These are phyloP conservation scores for Draba incana DNA, from an alignment of 345 rosid species.

Conservation along the genomic window DNA sequence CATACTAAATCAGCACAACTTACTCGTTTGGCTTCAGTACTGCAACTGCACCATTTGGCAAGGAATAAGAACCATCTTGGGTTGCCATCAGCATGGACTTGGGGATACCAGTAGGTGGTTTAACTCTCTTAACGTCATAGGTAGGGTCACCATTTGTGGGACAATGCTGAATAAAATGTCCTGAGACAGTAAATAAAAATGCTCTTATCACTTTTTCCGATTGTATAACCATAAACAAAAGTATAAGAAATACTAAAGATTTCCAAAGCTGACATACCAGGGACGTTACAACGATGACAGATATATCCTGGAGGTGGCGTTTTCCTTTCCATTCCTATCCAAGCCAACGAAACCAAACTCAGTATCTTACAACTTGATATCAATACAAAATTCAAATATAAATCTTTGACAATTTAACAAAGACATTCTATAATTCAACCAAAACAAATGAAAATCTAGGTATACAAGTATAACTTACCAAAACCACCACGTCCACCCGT, in stretches of 20 bases:
- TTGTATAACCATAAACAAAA: background rate
- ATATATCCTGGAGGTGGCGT: constrained; percentile 96
- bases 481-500: constrained; percentile 98
- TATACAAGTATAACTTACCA: constrained; percentile 51
- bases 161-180: constrained; percentile 98
- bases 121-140: constrained; percentile 86
- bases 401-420: constrained; percentile 2
- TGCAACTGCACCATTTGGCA: constrained; percentile 97
- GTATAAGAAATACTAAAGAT: background rate
- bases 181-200: constrained; percentile 44
- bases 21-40: constrained; percentile 97
- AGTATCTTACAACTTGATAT: constrained; percentile 22
- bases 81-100: constrained; percentile 96
- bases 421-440: background rate
- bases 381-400: background rate
- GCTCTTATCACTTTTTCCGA: background rate
- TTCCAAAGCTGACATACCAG: constrained; percentile 62
- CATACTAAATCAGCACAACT: constrained; percentile 30
- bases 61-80: constrained; percentile 95
- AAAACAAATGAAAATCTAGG: background rate
- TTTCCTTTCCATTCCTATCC: constrained; percentile 86
- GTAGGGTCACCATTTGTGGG: constrained; percentile 98
- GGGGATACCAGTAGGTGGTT: constrained; percentile 96
- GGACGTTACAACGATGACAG: constrained; percentile 92
- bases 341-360: constrained; percentile 37